phyloP scores from a whole-genome alignment of 192 early-diverging fungal genomes.

The Mortierella claussenii region DNA sequence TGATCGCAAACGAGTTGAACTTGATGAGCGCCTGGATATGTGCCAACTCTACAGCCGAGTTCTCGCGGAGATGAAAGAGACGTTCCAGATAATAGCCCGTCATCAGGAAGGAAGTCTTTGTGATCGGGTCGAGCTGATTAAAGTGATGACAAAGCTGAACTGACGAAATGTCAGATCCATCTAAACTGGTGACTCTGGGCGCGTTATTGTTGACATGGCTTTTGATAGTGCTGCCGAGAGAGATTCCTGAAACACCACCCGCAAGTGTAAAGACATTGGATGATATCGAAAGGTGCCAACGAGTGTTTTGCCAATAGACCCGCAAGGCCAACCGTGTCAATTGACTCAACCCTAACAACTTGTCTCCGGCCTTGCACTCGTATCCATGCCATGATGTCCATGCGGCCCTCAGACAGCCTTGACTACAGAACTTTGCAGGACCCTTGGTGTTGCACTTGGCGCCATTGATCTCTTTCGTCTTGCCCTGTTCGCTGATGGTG shows the following conservation, averaged over 20 bases:
- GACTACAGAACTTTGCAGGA: constrained; percentile 29
- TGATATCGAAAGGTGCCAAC: not conserved
- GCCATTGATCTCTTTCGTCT: no score
- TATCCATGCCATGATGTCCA: constrained; percentile 43
- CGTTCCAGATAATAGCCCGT: constrained; percentile 34
- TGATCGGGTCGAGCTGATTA: not conserved
- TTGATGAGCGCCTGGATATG: constrained; percentile 22
- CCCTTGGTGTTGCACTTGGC: not conserved
- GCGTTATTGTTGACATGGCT: not conserved
- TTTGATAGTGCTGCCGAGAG: constrained; percentile 3
- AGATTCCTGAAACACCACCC: constrained; percentile 2
- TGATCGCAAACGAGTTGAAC: constrained; percentile 49
- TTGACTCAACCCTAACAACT: constrained; percentile 11
- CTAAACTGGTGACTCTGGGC: constrained; percentile 1
- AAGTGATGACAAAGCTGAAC: constrained; percentile 31
- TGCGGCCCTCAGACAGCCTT: constrained; percentile 12
- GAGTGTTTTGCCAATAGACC: constrained; percentile 30
- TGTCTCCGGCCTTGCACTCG: constrained; percentile 12
- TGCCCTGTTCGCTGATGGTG: no score
- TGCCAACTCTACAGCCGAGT: constrained; percentile 23
- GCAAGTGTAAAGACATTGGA: constrained; percentile 2
- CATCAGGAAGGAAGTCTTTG: constrained; percentile 15
- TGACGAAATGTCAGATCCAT: constrained; percentile 20
- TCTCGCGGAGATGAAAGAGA: constrained; percentile 12
- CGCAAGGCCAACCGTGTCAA: constrained; percentile 23